A percentile compares a stretch with the other conserved stretches of the same genome.
phyloP scores from a whole-genome alignment of 1,284 basidiomycete genomes.

The Ganoderma sinense region DNA sequence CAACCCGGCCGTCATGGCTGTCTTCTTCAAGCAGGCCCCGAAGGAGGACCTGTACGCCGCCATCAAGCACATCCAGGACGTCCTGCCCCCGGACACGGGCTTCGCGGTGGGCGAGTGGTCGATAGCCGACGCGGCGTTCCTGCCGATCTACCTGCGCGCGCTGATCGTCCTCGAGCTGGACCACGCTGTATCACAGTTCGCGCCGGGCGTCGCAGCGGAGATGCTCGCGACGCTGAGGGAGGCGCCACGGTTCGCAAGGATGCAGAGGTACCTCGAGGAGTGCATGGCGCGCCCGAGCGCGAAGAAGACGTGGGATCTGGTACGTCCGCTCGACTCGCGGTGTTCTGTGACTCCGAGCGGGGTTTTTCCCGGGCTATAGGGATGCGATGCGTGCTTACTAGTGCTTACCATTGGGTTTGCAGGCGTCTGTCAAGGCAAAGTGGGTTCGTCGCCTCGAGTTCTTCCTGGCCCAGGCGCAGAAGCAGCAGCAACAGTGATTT shows the following conservation, averaged over 20 bases:
- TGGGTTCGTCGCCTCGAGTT: too few relatives aligned
- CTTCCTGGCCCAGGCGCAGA: too few relatives aligned
- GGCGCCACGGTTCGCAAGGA: constrained; percentile 37
- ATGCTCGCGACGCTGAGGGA: constrained; percentile 33
- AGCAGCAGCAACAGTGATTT: too few relatives aligned
- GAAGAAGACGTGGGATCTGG: constrained; percentile 41
- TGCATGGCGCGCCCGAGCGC: constrained; percentile 40
- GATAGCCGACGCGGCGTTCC: constrained; percentile 61
- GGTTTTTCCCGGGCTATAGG: too few relatives aligned
- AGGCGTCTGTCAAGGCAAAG: too few relatives aligned
- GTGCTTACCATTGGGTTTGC: too few relatives aligned
- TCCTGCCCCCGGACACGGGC: constrained; percentile 29
- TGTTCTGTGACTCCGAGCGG: too few relatives aligned
- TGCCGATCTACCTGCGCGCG: constrained; percentile 44
- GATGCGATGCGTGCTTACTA: too few relatives aligned
- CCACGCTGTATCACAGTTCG: constrained; percentile 34
- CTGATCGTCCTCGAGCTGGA: constrained; percentile 36
- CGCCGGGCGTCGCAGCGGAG: constrained; percentile 35
- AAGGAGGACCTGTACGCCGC: constrained; percentile 46
- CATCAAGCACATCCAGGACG: constrained; percentile 39
- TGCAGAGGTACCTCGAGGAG: constrained; percentile 39
- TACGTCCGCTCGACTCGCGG: too few relatives aligned
- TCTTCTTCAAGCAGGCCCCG: constrained; percentile 45
- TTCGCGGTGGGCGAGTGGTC: constrained; percentile 47
- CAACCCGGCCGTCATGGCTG: constrained; percentile 33